A percentile compares a stretch with the other conserved stretches of the same genome.
Evolutionary conservation across 306 rosid species (phyloP).

Genomic region (Inga laurina): DNA sequence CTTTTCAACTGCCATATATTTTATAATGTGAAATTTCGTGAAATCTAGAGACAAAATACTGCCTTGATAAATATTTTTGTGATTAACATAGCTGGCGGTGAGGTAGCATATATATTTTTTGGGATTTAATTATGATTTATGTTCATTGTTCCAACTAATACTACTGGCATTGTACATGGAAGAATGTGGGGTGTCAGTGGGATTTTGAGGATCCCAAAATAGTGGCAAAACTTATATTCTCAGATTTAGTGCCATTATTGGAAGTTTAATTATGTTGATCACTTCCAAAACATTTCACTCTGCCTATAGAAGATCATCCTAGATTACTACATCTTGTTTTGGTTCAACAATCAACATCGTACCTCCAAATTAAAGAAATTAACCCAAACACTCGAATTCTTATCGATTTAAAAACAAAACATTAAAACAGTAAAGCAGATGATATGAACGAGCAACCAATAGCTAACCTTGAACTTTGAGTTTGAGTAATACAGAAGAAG

Average conservation of each 20-base stretch:
- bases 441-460: no score
- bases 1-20: constrained; percentile 32
- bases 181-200: neutral
- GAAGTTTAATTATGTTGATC: neutral
- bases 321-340: neutral
- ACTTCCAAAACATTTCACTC: neutral
- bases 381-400: no score
- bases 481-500: no score
- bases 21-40: neutral
- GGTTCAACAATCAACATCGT: neutral
- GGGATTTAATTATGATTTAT: neutral
- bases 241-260: neutral
- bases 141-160: neutral
- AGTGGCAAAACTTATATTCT: neutral
- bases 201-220: constrained; percentile 14
- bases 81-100: constrained; percentile 21
- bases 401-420: no score
- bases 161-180: neutral
- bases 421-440: no score
- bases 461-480: no score
- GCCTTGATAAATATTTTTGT: constrained; percentile 28
- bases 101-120: neutral
- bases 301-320: neutral
- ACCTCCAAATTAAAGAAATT: neutral
- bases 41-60: constrained; percentile 29